These are phyloP conservation scores for Suillus subalutaceus DNA, from an alignment of 768 basidiomycete genomes.

Conservation along the genomic window DNA sequence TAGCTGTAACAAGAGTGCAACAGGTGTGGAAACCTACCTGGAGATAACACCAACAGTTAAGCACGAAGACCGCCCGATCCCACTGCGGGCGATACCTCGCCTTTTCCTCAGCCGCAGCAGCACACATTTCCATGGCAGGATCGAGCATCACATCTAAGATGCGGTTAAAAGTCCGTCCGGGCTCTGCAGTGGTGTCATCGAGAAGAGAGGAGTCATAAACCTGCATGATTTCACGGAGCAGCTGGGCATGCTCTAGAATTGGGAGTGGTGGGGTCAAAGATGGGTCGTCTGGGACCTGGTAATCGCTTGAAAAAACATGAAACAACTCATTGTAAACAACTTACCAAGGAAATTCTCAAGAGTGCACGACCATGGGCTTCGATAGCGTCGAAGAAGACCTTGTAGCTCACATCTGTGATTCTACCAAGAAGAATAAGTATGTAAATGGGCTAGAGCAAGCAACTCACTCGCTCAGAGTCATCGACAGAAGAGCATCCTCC, in stretches of 20 bases:
- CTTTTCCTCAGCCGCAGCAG: conserved; percentile 67
- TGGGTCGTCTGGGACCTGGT: conserved; percentile 68
- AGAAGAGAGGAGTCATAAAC: conserved; percentile 89
- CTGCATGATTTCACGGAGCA: conserved; percentile 84
- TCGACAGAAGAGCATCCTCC: conserved; percentile 73
- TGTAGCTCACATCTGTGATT: conserved; percentile 78
- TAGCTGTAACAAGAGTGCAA: not conserved
- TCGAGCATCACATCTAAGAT: conserved; percentile 86
- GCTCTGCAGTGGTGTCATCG: conserved; percentile 40
- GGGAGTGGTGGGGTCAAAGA: conserved; percentile 73
- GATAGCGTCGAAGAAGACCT: conserved; percentile 87
- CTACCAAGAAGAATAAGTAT: conserved; percentile 40
- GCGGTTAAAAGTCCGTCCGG: conserved; percentile 52
- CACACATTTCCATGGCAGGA: conserved; percentile 79
- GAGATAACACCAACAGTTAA: conserved; percentile 86
- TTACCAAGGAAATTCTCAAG: conserved; percentile 54
- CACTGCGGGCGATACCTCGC: conserved; percentile 57
- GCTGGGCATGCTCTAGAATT: conserved; percentile 81
- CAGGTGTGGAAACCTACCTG: conserved; percentile 52
- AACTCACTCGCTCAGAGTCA: conserved; percentile 77
- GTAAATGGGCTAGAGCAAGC: not conserved
- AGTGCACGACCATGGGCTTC: conserved; percentile 79
- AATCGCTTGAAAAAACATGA: not conserved
- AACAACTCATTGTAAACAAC: conserved; percentile 17
- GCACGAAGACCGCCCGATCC: conserved; percentile 82